A percentile compares a stretch with the other conserved stretches of the same genome.
phyloP scores from a whole-genome alignment of 1,284 basidiomycete species.

The Cryptococcus sp. region DNA sequence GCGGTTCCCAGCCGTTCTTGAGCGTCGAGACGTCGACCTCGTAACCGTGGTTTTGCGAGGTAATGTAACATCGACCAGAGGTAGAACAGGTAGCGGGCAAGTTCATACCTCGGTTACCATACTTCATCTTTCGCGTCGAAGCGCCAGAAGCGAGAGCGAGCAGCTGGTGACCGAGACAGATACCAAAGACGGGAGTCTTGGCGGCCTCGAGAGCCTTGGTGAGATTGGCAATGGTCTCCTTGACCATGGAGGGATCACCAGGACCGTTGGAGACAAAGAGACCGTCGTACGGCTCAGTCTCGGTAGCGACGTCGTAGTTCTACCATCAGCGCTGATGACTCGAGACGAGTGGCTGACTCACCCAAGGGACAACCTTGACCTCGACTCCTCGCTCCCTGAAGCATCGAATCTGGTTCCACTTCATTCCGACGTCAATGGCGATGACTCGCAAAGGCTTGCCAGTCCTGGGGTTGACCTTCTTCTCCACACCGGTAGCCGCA shows the following conservation, averaged over 20 bases:
- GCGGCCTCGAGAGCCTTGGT: slow-evolving; percentile 64
- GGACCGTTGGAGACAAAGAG: slow-evolving; percentile 98
- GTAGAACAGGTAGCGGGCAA: slow-evolving; percentile 94
- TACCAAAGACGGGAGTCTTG: slow-evolving; percentile 91
- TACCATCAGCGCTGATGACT: slow-evolving; percentile 8
- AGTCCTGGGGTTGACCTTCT: slow-evolving; percentile 68
- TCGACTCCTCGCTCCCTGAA: slow-evolving; percentile 90
- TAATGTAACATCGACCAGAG: slow-evolving; percentile 96
- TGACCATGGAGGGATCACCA: slow-evolving; percentile 86
- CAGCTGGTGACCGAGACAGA: slow-evolving; percentile 97
- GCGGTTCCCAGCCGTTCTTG: slow-evolving; percentile 80
- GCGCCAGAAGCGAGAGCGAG: slow-evolving; percentile 93
- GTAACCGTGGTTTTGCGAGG: slow-evolving; percentile 98
- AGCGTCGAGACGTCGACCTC: slow-evolving; percentile 82
- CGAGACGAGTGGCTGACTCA: slow-evolving; percentile 15
- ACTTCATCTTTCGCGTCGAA: slow-evolving; percentile 96
- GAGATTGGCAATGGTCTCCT: slow-evolving; percentile 67
- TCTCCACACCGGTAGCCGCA: slow-evolving; percentile 48
- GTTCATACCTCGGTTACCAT: slow-evolving; percentile 98
- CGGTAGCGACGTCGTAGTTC: slow-evolving; percentile 80
- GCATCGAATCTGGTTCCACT: slow-evolving; percentile 98
- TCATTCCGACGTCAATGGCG: slow-evolving; percentile 97
- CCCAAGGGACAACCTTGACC: slow-evolving; percentile 95
- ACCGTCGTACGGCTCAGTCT: slow-evolving; percentile 81
- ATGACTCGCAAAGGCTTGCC: slow-evolving; percentile 76